Percentiles rank a stretch among this genome's conserved stretches.
Evolutionary conservation across 352 stramenopile species (phyloP).

Genomic region (Globisporangium cederbergense): DNA sequence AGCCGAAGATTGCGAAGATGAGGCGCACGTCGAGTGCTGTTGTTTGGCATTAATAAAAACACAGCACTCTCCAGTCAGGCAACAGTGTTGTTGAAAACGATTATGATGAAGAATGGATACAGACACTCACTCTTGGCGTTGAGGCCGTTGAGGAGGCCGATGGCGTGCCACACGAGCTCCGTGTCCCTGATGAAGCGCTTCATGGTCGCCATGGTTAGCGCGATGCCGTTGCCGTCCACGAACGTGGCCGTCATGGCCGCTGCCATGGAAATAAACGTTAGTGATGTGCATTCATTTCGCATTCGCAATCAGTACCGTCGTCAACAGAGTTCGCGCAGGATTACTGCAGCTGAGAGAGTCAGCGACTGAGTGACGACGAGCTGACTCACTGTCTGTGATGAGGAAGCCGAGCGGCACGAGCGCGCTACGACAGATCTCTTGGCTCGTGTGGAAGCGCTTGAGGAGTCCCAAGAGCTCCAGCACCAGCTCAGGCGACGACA

Average conservation of each 20-base stretch:
- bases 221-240: conserved; percentile 59
- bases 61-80: background rate
- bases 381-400: conserved; percentile 49
- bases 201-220: conserved; percentile 44
- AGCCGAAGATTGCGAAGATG: conserved; percentile 43
- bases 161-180: conserved; percentile 71
- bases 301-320: too few relatives aligned
- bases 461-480: conserved; percentile 55
- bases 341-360: too few relatives aligned
- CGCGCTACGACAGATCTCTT: conserved; percentile 42
- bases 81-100: background rate
- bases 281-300: background rate
- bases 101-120: background rate
- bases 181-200: conserved; percentile 51
- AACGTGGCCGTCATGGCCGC: conserved; percentile 53
- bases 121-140: conserved; percentile 41
- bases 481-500: conserved; percentile 47
- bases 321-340: background rate
- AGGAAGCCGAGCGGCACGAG: conserved; percentile 63
- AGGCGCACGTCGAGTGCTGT: conserved; percentile 44
- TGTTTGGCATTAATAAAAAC: background rate
- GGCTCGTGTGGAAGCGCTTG: conserved; percentile 47
- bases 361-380: background rate
- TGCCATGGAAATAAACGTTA: conserved; percentile 13
- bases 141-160: conserved; percentile 68